phyloP scores from a whole-genome alignment of 148 eudicot species.

The Oxyria digyna region DNA sequence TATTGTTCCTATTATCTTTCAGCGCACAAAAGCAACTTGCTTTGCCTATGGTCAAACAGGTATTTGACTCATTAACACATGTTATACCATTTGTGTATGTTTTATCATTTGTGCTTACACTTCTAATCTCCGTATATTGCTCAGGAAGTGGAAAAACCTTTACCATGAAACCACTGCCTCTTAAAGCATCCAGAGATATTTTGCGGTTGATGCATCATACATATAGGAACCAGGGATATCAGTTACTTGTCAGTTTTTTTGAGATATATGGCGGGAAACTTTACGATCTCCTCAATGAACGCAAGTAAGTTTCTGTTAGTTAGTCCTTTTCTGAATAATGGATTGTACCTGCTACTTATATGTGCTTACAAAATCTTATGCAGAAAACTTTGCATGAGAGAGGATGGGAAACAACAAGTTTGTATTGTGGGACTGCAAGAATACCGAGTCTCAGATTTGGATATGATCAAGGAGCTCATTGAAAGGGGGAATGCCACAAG shows the following conservation, averaged over 20 bases:
- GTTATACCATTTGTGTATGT: neutral
- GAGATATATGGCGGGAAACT: constrained; percentile 99
- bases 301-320: constrained; percentile 50
- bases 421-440: constrained; percentile 98
- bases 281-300: constrained; percentile 81
- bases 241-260: constrained; percentile 87
- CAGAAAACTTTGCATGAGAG: constrained; percentile 95
- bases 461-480: constrained; percentile 85
- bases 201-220: constrained; percentile 86
- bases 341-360: neutral
- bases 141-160: constrained; percentile 96
- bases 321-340: neutral
- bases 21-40: constrained; percentile 97
- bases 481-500: constrained; percentile 83
- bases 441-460: constrained; percentile 80
- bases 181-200: constrained; percentile 81
- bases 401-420: constrained; percentile 95
- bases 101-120: neutral
- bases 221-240: constrained; percentile 87
- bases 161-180: constrained; percentile 96
- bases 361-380: constrained; percentile 10
- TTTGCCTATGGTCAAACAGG: constrained; percentile 99
- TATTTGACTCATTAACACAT: constrained; percentile 8
- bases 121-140: constrained; percentile 3
- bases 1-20: constrained; percentile 90